These are phyloP conservation scores for Graphilbum sp. DNA, from an alignment of 2,329 filamentous ascomycete genomes.

Conservation along the genomic window DNA sequence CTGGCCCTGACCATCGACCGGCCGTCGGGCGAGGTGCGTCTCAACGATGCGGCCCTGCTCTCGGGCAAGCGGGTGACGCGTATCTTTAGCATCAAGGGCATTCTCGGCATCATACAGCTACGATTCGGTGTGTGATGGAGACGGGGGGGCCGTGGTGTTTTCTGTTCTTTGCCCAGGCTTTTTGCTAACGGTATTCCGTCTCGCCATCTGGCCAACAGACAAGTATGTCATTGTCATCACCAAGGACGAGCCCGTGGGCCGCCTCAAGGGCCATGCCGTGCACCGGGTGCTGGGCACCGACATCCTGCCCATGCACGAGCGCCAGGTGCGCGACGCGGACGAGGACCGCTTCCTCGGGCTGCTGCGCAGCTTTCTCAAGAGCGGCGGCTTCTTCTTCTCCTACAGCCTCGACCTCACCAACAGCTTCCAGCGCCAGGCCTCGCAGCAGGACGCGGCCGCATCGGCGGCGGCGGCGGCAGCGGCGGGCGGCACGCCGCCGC, in stretches of 20 bases:
- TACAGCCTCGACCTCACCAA: conserved; percentile 96
- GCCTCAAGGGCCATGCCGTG: conserved; percentile 88
- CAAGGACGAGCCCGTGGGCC: conserved; percentile 79
- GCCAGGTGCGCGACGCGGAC: conserved; percentile 77
- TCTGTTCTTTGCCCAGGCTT: too few species aligned
- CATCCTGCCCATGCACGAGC: conserved; percentile 84
- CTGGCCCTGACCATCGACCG: conserved; percentile 80
- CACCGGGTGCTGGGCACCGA: conserved; percentile 88
- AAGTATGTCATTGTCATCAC: conserved; percentile 96
- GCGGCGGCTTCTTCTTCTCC: conserved; percentile 90
- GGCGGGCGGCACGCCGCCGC: conserved; percentile 28
- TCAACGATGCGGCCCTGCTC: conserved; percentile 63
- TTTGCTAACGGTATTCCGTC: too few species aligned
- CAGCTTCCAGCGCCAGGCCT: conserved; percentile 84
- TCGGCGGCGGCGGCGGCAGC: too few species aligned
- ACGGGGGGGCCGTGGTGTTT: too few species aligned
- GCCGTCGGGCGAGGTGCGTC: conserved; percentile 75
- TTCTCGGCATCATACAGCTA: conserved; percentile 84
- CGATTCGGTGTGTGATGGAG: conserved; percentile 53
- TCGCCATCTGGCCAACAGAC: too few species aligned
- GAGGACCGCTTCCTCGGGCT: conserved; percentile 82
- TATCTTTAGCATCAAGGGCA: conserved; percentile 87
- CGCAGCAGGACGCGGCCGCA: conserved; percentile 46
- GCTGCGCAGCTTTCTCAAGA: conserved; percentile 66
- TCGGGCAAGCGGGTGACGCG: conserved; percentile 54